Base-by-base conservation (phyloP, 805 yeast genomes). In the Hagleromyces aurorensis region DNA sequence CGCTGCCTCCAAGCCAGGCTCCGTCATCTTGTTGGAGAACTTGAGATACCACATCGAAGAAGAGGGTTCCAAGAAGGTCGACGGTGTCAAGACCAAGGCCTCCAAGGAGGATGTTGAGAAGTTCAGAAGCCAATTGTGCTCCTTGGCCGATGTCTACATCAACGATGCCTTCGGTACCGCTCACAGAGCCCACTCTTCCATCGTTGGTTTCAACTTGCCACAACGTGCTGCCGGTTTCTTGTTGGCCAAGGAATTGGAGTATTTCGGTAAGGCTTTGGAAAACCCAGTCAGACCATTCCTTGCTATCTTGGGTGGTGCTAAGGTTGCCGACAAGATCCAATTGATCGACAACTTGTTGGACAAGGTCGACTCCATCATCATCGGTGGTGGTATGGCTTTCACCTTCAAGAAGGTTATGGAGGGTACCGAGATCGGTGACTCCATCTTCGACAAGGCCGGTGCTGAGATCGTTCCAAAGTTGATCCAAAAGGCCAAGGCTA, bases 341-440 rank as follows among this genome's bases (percentile, higher is more conserved):
- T 78, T 91, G 67, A 91, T 91, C 57, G 97, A 91, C 71, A 91
- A 87, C 78, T 71, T 77, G 65, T 75, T 89, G 57, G 91, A 89
- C 73, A 91, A 91, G 77, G 97, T 91, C 56, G 81, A 91, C 67
- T 66, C 78, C 43, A 72, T 91, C 62, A 85, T 91, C 67, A 78
- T 91, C 56, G 97, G 98, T 62, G 98, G 98, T 70, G 98, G 98
- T 70, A 91, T 91, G 98, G 91, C 98, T 40, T 91, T 89, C 81
- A 91, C 98, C 53, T 91, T 91, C 78, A 85, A 83, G 76, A 91
- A 91, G 75, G 81, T 89, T 32, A 58, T 85, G 43, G 82, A 85
- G 65, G 70, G 73, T 61, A 75, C 85, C 67, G 64, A 77, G 44
- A 91, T 91, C 50, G 98, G 98, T 64, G 69, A 78, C 64, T 91